Evolutionary conservation across 305 asterid genomes (phyloP), one percentile per base, ranked within the genome.

Genomic region (Fraxinus sp.): DNA sequence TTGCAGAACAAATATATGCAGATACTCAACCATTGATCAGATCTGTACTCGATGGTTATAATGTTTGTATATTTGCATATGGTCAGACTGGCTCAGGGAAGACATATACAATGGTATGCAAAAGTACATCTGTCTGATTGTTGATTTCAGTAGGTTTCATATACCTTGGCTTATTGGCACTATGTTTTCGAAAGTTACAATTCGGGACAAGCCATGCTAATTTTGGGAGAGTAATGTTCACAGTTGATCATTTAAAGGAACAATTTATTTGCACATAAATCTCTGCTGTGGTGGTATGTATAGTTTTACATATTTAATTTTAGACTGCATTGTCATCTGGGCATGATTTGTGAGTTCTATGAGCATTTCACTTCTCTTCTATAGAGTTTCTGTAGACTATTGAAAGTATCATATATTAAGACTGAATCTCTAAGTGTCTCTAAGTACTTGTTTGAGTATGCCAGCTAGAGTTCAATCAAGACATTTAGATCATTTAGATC

Each of bases 61-160:
- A 95, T 84, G 97, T 94, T 49, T 95, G 99, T 80, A 94, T 95
- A 44, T 95, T 95, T 84, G 99, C 99, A 0, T 95, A 95, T 13
- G 99, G 99, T 41, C 98, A 95, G 89, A 95, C 98, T 22, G 98
- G 99, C 75, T 94, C 98, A 4, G 98, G 98, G 77, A 95, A 95
- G 84, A 95, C 98, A 59, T 95, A 95, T 71, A 95, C 98, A 10
- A 95, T 95, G 98, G 98, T 95, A 93, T 9, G 89, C 66, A 70
- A 79, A 52, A 24, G 22, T 33, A 68, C 8, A 55, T 62, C 72
- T 62, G 3, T 78, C 30, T 46, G 28, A 10, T 32, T 62, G 73
- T 75, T 74, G 3, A 75, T 84, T 79, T 35, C n/a, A 46, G 37
- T 78, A 78, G 20, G 18, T 36, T 81, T 52, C 75, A 70, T 36